Percentiles rank a stretch among this genome's conserved stretches.
These are phyloP conservation scores for Waltergamsia citrina DNA, from an alignment of 2,329 filamentous ascomycete species.

Conservation along the genomic window DNA sequence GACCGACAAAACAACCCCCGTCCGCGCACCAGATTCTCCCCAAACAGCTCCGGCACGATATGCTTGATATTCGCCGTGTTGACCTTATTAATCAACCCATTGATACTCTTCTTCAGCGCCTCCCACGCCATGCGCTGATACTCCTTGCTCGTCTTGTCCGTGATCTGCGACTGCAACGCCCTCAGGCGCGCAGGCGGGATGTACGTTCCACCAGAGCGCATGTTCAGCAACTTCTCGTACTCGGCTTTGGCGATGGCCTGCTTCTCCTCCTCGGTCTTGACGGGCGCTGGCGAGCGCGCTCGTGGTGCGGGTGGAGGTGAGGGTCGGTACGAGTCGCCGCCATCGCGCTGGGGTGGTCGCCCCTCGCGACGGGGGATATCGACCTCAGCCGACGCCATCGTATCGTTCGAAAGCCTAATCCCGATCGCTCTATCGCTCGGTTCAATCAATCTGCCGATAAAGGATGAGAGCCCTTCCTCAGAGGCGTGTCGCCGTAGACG, in stretches of 20 bases:
- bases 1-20: conserved; percentile 88
- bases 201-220: conserved; percentile 93
- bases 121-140: conserved; percentile 99
- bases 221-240: conserved; percentile 83
- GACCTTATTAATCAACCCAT: conserved; percentile 98
- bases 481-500: too few relatives aligned
- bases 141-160: conserved; percentile 90
- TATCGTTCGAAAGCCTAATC: too few relatives aligned
- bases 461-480: too few relatives aligned
- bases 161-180: conserved; percentile 92
- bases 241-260: conserved; percentile 83
- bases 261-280: conserved; percentile 68
- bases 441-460: too few relatives aligned
- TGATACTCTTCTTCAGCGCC: conserved; percentile 96
- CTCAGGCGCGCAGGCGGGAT: conserved; percentile 86
- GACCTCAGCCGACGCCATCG: conserved; percentile 36
- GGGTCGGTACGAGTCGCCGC: conserved; percentile 40
- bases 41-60: conserved; percentile 92
- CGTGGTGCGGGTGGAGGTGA: conserved; percentile 17
- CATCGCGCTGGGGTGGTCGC: conserved; percentile 26
- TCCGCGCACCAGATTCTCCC: conserved; percentile 86
- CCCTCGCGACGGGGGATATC: conserved; percentile 28
- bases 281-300: conserved; percentile 24
- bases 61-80: conserved; percentile 97
- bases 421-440: too few relatives aligned